phyloP scores from a whole-genome alignment of 495 filamentous ascomycete genomes.

The Rostrohypoxylon terebratum region DNA sequence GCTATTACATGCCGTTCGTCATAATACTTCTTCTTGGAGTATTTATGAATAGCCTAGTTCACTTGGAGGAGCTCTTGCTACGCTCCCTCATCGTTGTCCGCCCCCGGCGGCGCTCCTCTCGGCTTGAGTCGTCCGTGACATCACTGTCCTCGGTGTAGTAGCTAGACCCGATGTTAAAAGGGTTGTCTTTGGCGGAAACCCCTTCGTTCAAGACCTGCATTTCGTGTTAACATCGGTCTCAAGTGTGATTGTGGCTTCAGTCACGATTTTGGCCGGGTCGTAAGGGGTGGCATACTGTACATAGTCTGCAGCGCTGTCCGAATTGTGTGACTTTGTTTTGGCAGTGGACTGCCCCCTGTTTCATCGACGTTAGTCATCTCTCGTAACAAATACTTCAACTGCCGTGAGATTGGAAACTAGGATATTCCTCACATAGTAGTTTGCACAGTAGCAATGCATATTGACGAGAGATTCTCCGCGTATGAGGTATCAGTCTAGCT shows the following conservation, averaged over 20 bases:
- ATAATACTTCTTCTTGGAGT: neutral
- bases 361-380: slow-evolving; percentile 18
- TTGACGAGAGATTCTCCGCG: slow-evolving; percentile 19
- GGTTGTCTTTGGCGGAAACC: slow-evolving; percentile 22
- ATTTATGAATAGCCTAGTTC: neutral
- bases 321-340: slow-evolving; percentile 59
- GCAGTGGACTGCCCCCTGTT: slow-evolving; percentile 59
- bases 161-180: slow-evolving; percentile 26
- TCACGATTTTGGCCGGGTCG: neutral
- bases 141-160: slow-evolving; percentile 36
- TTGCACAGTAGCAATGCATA: slow-evolving; percentile 64
- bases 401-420: neutral
- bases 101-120: slow-evolving; percentile 6
- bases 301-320: slow-evolving; percentile 59
- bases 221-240: neutral
- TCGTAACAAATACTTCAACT: neutral
- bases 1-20: neutral
- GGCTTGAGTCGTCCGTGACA: slow-evolving; percentile 33
- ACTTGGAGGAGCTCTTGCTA: slow-evolving; percentile 36
- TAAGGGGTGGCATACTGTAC: slow-evolving; percentile 49
- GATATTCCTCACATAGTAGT: slow-evolving; percentile 61
- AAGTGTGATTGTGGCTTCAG: neutral
- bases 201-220: slow-evolving; percentile 43
- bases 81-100: slow-evolving; percentile 8
- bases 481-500: neutral